phyloP scores from a whole-genome alignment of 106 monocot genomes.

The Platanthera zijinensis region DNA sequence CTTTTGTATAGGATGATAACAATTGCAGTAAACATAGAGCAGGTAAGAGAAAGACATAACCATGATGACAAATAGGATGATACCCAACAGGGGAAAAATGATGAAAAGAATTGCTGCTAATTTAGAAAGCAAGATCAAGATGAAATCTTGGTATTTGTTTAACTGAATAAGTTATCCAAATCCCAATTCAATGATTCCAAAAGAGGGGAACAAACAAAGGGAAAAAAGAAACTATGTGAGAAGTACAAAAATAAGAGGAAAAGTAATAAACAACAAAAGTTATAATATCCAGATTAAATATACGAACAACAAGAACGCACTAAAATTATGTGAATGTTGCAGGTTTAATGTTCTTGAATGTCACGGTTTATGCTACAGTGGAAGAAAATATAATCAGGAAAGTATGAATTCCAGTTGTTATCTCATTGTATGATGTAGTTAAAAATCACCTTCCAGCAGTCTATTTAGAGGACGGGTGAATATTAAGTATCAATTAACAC shows the following conservation, averaged over 20 bases:
- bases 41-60: slow-evolving; percentile 29
- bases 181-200: slow-evolving; percentile 14
- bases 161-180: slow-evolving; percentile 24
- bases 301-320: not conserved
- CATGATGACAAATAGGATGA: slow-evolving; percentile 37
- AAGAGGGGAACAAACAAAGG: slow-evolving; percentile 6
- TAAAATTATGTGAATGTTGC: not conserved
- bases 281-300: not conserved
- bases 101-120: slow-evolving; percentile 34
- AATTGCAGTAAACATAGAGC: slow-evolving; percentile 37
- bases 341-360: not conserved
- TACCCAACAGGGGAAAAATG: slow-evolving; percentile 23
- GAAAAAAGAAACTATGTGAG: slow-evolving; percentile 22
- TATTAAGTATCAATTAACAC: not conserved
- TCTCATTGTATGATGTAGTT: not conserved
- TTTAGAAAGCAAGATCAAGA: slow-evolving; percentile 23
- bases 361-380: not conserved
- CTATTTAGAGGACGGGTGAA: not conserved
- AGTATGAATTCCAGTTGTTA: not conserved
- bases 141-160: slow-evolving; percentile 5
- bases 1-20: slow-evolving; percentile 35
- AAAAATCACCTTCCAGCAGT: not conserved
- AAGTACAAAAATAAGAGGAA: slow-evolving; percentile 6
- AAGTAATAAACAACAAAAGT: not conserved
- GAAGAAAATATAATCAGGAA: not conserved